Conservation (phyloP, 345 rosid species). For the Syzygium grande region DNA sequence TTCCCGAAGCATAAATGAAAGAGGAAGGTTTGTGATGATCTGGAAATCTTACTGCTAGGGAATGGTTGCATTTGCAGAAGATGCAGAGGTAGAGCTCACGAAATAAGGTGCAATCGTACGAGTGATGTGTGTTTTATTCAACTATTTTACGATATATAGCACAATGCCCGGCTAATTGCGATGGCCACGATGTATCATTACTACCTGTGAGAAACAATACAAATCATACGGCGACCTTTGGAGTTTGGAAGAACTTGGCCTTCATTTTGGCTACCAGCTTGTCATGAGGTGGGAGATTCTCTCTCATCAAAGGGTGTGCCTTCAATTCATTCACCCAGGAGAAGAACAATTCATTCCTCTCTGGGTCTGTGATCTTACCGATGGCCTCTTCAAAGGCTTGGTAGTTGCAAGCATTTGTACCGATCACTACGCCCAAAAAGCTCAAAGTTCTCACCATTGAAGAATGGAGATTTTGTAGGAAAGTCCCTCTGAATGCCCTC, state of each 20-base stretch:
- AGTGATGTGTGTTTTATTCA: neutral
- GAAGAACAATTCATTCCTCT: conserved; percentile 1
- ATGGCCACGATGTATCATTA: neutral
- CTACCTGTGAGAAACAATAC: neutral
- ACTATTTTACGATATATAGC: neutral
- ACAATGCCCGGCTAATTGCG: neutral
- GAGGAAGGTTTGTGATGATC: neutral
- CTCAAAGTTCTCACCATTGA: conserved; percentile 8
- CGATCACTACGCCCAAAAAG: conserved; percentile 6
- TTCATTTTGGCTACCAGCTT: neutral
- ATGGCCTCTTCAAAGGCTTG: conserved; percentile 10
- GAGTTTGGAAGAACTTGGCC: neutral
- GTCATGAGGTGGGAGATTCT: conserved; percentile 10
- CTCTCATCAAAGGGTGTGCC: conserved; percentile 4
- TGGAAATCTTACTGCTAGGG: neutral
- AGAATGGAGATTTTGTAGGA: neutral
- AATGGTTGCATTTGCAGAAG: neutral
- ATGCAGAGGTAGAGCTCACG: neutral
- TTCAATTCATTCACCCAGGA: conserved; percentile 5
- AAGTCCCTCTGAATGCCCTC: conserved; percentile 11
- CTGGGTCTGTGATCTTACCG: neutral
- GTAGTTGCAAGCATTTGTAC: conserved; percentile 3
- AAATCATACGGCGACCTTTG: neutral
- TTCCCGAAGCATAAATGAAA: neutral
- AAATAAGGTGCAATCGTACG: neutral